Percentiles rank a stretch among this genome's conserved stretches.
Conservation (phyloP, 2,329 filamentous ascomycete genomes). For the Tolypocladium tropicale region DNA sequence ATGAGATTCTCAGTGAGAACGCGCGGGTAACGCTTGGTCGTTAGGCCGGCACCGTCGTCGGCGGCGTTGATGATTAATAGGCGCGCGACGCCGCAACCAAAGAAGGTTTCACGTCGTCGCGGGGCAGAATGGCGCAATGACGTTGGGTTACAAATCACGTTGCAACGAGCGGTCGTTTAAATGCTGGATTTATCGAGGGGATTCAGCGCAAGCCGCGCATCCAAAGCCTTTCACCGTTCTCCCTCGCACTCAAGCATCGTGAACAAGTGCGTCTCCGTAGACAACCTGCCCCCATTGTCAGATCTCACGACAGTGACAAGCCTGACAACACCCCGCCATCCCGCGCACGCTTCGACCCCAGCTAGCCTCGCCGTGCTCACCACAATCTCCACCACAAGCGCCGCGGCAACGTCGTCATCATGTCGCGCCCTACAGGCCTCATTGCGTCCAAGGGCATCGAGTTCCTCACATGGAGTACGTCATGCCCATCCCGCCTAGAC, state of each 20-base stretch:
- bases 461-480: conserved; percentile 44
- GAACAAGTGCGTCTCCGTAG: not conserved
- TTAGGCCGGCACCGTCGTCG: not conserved
- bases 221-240: not conserved
- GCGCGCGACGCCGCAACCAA: not conserved
- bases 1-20: not conserved
- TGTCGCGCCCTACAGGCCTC: conserved; percentile 36
- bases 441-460: conserved; percentile 55
- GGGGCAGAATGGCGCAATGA: not conserved
- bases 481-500: too few species aligned
- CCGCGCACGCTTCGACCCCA: too few species aligned
- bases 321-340: not conserved
- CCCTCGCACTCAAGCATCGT: not conserved
- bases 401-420: conserved; percentile 2
- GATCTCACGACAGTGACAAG: not conserved
- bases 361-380: not conserved
- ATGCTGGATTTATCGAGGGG: not conserved
- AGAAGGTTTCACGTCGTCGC: not conserved
- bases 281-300: not conserved
- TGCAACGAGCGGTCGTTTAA: not conserved
- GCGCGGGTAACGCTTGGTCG: not conserved
- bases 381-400: not conserved
- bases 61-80: not conserved
- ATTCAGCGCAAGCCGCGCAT: not conserved
- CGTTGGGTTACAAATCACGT: not conserved